Base-by-base conservation (phyloP, 441 rosid genomes). In the Rhodomyrtus psidioides region DNA sequence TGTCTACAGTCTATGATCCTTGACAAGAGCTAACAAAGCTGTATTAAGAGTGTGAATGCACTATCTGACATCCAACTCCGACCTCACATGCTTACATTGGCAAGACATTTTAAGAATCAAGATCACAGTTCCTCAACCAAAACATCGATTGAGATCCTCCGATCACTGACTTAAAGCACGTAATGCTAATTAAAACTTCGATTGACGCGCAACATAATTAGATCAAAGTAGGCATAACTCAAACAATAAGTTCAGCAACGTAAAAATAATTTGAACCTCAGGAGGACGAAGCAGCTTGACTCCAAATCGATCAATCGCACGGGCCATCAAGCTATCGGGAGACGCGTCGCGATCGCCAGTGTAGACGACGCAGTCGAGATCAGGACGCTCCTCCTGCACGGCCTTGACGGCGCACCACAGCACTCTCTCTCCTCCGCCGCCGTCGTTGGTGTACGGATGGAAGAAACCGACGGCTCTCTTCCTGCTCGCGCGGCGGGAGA, bases 321-420 rank as follows among this genome's bases (percentile, higher is more conserved):
- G 98, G 53, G 93, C 89, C 55, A 87, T n/a, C 57, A 97, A 86
- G 87, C 92, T 91, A 4, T 89, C 91, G 82, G 98, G 91, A 55
- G 97, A 90, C 60, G 99, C 94, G 42, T 94, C 98, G 55, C 90
- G 93, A 87, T 96, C 99, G 55, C 98, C 98, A 39, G 98, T 94
- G 90, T 92, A 96, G 91, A 97, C 86, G 56, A 92, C 86, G 84
- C 95, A 93, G 83, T 92, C 92, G 49, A 97, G 94, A 89, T 93
- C 92, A 12, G 96, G 94, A 49, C 26, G 84, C 82, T 93, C 95
- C 82, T 97, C 98, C 86, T 97, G 98, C 85, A 97, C 92, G 23
- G 98, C 97, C 92, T 92, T 96, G 81, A 96, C 98, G 39, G 99
- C 94, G 87, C 98, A 97, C 99, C 99, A 97, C 59, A 97, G 95